Evolutionary conservation across 179 eudicot genomes (phyloP).

Genomic region (Beta lomatogona): DNA sequence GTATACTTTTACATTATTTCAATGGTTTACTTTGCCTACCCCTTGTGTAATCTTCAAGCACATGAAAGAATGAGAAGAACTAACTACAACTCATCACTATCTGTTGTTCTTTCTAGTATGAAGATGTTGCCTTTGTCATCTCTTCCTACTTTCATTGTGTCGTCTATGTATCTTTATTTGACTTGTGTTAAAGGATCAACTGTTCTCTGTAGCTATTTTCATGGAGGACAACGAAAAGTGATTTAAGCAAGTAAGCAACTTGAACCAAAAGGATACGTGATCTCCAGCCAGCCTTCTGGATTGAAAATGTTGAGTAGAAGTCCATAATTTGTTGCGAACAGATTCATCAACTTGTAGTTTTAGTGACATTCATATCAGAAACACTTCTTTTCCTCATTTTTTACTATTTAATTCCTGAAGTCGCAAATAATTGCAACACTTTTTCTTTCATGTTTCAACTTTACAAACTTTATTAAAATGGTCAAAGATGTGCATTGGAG

Average conservation of each 20-base stretch:
- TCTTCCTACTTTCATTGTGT: slow-evolving; percentile 73
- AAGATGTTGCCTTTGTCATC: slow-evolving; percentile 85
- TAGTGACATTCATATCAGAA: slow-evolving; percentile 2
- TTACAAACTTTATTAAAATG: too few relatives aligned
- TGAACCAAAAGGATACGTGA: slow-evolving; percentile 67
- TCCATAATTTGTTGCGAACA: slow-evolving; percentile 77
- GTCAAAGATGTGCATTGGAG: too few relatives aligned
- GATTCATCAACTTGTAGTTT: slow-evolving; percentile 65
- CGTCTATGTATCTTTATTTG: slow-evolving; percentile 69
- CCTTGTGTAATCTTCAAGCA: slow-evolving; percentile 7
- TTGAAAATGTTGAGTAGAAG: slow-evolving; percentile 76
- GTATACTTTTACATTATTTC: background rate
- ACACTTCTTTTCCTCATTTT: background rate
- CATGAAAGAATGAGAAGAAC: background rate
- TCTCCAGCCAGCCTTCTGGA: slow-evolving; percentile 95
- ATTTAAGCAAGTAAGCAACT: background rate
- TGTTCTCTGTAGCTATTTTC: background rate
- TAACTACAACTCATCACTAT: slow-evolving; percentile 13
- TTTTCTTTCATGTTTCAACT: too few relatives aligned
- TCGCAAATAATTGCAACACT: too few relatives aligned
- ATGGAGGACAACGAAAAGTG: background rate
- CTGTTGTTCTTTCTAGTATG: slow-evolving; percentile 61
- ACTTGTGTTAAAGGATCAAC: slow-evolving; percentile 35
- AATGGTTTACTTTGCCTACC: background rate
- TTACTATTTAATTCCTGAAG: background rate